A percentile compares a stretch with the other conserved stretches of the same genome.
phyloP scores from a whole-genome alignment of 345 rosid species.

The Corchorus olitorius region DNA sequence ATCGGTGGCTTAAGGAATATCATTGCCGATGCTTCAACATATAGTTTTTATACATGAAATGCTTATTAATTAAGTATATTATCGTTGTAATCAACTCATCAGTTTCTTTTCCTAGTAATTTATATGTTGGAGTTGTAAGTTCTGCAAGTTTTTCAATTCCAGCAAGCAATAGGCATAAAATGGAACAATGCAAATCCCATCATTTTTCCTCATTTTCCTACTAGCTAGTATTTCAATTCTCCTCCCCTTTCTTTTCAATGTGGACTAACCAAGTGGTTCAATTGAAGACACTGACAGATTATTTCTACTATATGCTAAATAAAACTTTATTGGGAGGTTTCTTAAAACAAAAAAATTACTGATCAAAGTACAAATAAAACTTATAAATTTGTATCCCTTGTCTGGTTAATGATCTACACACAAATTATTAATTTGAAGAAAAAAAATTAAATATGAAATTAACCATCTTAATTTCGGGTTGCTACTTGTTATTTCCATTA shows the following conservation, averaged over 20 bases:
- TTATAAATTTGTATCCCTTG: too few species aligned
- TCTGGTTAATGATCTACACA: too few species aligned
- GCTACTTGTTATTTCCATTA: too few species aligned
- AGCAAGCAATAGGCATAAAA: background rate
- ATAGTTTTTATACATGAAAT: conserved; percentile 66
- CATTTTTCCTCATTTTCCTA: background rate
- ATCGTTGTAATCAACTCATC: background rate
- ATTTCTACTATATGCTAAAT: too few species aligned
- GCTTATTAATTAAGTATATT: background rate
- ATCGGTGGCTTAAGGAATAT: conserved; percentile 93
- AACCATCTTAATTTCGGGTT: too few species aligned
- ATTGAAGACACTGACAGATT: background rate
- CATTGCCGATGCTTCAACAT: conserved; percentile 71
- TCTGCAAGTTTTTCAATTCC: background rate
- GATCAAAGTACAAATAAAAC: too few species aligned
- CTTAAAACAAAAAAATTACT: too few species aligned
- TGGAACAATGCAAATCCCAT: conserved; percentile 1
- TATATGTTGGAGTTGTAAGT: background rate
- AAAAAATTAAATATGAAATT: too few species aligned
- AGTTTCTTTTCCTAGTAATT: background rate
- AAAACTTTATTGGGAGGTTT: too few species aligned
- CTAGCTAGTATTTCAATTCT: background rate
- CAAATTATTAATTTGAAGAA: too few species aligned
- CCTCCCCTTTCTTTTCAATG: background rate
- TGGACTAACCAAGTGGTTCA: background rate